Base-by-base conservation (phyloP, 495 filamentous ascomycete genomes). In the Astrothelium macrocarpum region DNA sequence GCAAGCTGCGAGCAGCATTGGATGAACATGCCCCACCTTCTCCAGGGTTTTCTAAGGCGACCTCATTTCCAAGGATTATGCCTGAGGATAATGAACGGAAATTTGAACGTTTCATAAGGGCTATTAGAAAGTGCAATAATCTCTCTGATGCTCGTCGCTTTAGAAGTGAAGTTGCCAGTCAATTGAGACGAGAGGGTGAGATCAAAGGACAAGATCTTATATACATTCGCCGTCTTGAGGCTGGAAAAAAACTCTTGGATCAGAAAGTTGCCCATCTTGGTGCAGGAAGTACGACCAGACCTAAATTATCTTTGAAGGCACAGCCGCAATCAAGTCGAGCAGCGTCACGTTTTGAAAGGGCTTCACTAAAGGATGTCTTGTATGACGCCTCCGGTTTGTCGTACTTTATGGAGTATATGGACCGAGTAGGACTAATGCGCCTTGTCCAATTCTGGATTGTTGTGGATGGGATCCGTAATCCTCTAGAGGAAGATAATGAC, bases 331-430 rank as follows among this genome's bases (percentile, higher is more conserved):
- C 42, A 29, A 14, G 53, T 36, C 66, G 65, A n/a, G 20, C 62
- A 23, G 28, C 73, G 3, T 85, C 90, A 18, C 79, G 79, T 45
- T 71, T 87, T 26, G 85, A 89, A 63, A 87, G 87, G 67, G 84
- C 86, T 10, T 85, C 90, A 0, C 78, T 97, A 3, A 82, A 83
- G 32, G 90, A 97, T 29, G 76, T 97, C 25, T 81, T 99, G 63
- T 87, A 91, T 66, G 89, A 94, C 73, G 84, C 93, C 10, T 86
- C 93, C 1, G 92, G 91, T 5, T 78, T 97, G 18, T 97, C 92
- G 12, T 99, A 96, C 71, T 97, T 97, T 72, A 99, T 97, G 95
- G 95, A 99, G 70, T 97, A 91, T 72, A 97, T 97, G 95, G 95
- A 99, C 73, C 88, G 93, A 31, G 87, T 90, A 71, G 78, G 83